Base-by-base conservation (phyloP, 2,329 filamentous ascomycete species). In the Fusarium redolens region DNA sequence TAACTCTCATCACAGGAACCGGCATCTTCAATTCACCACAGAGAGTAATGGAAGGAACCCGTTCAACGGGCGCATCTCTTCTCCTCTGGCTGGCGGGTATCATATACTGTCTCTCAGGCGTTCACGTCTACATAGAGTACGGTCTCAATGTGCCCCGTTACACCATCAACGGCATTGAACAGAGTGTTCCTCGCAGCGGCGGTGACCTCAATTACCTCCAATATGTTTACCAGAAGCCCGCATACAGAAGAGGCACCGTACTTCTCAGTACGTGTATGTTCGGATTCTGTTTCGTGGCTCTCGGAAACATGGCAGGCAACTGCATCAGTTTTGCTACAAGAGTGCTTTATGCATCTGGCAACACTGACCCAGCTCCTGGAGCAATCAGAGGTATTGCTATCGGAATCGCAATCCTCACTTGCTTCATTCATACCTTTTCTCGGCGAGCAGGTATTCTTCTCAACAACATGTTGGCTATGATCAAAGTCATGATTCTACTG, bases 291-390 rank as follows among this genome's bases (percentile, higher is more conserved):
- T 87, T 85, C 75, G 82, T 87, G 10, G 71, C 82, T 22, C 74
- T 87, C 11, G 86, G 85, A 18, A 87, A 87, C 68, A 83, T 86
- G 73, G 81, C 84, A 1, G 84, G 84, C 37, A 88, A 88, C 76
- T 83, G 83, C 18, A 81, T 88, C 33, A 80, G 80, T 55, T 87
- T 87, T 70, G 85, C 82, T 14, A 73, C 81, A 3, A 81, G 84
- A 52, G 78, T 83, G 7, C 72, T 85, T 6, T 70, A 76, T n/a
- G 81, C 84, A 4, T 80, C 83, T 5, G 74, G 78, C 13, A 38
- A 72, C 11, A 62, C 71, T 4, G 50, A 78, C 3, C 79, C 78
- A 9, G 69, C 76, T 31, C 68, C 78, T 7, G 81, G 80, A 17
- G 62, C 80, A 5, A 82, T 85, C 17, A 81, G 85, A 37, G 86